Evolutionary conservation across 495 filamentous ascomycete species (phyloP).

Genomic region (Aspergillus nanangensis): DNA sequence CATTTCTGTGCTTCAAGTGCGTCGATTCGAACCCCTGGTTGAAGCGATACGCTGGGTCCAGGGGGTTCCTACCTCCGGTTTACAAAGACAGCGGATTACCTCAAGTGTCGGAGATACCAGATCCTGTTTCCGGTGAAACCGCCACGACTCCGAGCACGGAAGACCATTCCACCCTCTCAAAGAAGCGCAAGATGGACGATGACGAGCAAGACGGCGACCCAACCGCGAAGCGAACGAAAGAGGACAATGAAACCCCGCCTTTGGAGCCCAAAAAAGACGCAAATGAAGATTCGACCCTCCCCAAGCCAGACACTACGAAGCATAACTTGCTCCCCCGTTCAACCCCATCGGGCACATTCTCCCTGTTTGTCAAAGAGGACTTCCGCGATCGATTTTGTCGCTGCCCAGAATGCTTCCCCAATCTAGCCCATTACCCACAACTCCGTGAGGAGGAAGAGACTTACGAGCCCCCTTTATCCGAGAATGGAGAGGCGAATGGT

Average conservation of each 20-base stretch:
- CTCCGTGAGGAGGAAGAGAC: slow-evolving; percentile 90
- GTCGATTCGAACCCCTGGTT: slow-evolving; percentile 88
- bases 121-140: no score
- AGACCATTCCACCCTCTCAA: slow-evolving; percentile 27
- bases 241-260: slow-evolving; percentile 9
- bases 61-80: slow-evolving; percentile 76
- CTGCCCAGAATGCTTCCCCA: slow-evolving; percentile 72
- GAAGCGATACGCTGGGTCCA: slow-evolving; percentile 77
- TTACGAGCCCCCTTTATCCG: slow-evolving; percentile 84
- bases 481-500: slow-evolving; percentile 42
- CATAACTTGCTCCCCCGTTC: slow-evolving; percentile 40
- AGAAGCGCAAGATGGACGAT: slow-evolving; percentile 77
- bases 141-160: slow-evolving; percentile 12
- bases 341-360: slow-evolving; percentile 54
- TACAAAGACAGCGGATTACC: slow-evolving; percentile 24
- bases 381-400: slow-evolving; percentile 79
- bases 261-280: slow-evolving; percentile 10
- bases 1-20: slow-evolving; percentile 92
- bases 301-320: slow-evolving; percentile 28
- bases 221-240: slow-evolving; percentile 58
- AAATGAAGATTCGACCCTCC: slow-evolving; percentile 18
- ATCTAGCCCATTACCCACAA: slow-evolving; percentile 62
- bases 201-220: slow-evolving; percentile 45
- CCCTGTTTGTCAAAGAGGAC: slow-evolving; percentile 69
- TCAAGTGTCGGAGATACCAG: no score